Conservation (phyloP, 2,329 filamentous ascomycete genomes). For the Talaromyces funiculosus region DNA sequence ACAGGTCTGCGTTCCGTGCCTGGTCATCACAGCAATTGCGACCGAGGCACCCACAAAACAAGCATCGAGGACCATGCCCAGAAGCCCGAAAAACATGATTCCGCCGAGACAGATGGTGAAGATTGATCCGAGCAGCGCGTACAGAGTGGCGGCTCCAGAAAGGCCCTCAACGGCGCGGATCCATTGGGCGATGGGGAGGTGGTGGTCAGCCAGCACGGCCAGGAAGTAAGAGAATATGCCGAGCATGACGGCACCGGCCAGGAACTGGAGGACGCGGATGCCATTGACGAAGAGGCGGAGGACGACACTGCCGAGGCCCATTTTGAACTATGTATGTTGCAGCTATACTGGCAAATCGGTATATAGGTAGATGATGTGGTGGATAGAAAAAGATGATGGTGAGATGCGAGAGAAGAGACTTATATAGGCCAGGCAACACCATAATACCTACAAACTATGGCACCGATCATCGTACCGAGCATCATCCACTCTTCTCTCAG, state of each 20-base stretch:
- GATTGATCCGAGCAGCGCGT: conserved; percentile 65
- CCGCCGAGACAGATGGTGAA: conserved; percentile 77
- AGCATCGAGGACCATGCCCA: conserved; percentile 71
- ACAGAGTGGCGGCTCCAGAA: conserved; percentile 66
- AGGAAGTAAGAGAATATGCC: conserved; percentile 83
- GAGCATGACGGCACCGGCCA: conserved; percentile 66
- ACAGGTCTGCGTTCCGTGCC: conserved; percentile 63
- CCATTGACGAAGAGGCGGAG: conserved; percentile 66
- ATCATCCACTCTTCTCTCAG: too few species aligned
- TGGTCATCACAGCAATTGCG: conserved; percentile 71
- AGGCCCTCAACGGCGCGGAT: conserved; percentile 73
- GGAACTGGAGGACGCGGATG: conserved; percentile 68
- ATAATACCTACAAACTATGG: background rate
- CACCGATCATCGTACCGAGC: background rate
- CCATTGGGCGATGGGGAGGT: conserved; percentile 57
- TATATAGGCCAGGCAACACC: too few species aligned
- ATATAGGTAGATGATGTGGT: background rate
- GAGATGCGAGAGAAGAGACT: too few species aligned
- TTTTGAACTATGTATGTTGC: conserved; percentile 24
- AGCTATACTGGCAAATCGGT: too few species aligned
- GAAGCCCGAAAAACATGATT: conserved; percentile 62
- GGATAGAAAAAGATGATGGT: too few species aligned
- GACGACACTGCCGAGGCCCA: conserved; percentile 56
- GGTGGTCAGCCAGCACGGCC: conserved; percentile 61
- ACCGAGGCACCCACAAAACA: conserved; percentile 72